These are phyloP conservation scores for Cercis canadensis DNA, from an alignment of 306 rosid genomes.

Conservation along the genomic window DNA sequence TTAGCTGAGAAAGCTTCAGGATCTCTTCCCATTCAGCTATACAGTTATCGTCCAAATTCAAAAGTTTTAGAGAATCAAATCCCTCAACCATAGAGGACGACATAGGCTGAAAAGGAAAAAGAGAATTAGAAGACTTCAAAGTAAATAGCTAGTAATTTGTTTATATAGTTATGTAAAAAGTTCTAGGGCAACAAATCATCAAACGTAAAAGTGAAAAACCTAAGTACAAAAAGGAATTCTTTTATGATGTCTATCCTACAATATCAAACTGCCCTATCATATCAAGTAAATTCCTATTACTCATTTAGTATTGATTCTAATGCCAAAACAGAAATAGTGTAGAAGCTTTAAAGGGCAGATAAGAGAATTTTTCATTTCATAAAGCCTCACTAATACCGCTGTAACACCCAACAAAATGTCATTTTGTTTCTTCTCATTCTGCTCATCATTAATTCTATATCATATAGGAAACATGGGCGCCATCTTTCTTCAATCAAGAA, in stretches of 20 bases:
- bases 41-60: conserved; percentile 89
- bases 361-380: conserved; percentile 23
- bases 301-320: conserved; percentile 12
- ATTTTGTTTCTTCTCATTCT: too few species aligned
- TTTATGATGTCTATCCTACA: conserved; percentile 4
- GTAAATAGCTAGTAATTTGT: conserved; percentile 3
- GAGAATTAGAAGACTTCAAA: conserved; percentile 20
- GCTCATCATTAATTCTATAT: too few species aligned
- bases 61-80: conserved; percentile 74
- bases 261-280: conserved; percentile 11
- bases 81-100: conserved; percentile 78
- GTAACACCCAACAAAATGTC: conserved; percentile 2
- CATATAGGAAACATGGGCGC: neutral
- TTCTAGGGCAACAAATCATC: conserved; percentile 6
- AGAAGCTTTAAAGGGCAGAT: conserved; percentile 31
- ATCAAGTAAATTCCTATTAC: conserved; percentile 1
- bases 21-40: conserved; percentile 85
- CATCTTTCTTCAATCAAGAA: conserved; percentile 9
- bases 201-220: conserved; percentile 20
- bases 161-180: conserved; percentile 14
- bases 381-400: conserved; percentile 22
- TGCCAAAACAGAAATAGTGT: conserved; percentile 6
- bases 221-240: conserved; percentile 1
- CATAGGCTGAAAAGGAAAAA: conserved; percentile 60
- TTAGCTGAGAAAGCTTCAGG: conserved; percentile 77